These are phyloP conservation scores for Cercospora canescens DNA, from an alignment of 2,329 filamentous ascomycete species.

Conservation along the genomic window DNA sequence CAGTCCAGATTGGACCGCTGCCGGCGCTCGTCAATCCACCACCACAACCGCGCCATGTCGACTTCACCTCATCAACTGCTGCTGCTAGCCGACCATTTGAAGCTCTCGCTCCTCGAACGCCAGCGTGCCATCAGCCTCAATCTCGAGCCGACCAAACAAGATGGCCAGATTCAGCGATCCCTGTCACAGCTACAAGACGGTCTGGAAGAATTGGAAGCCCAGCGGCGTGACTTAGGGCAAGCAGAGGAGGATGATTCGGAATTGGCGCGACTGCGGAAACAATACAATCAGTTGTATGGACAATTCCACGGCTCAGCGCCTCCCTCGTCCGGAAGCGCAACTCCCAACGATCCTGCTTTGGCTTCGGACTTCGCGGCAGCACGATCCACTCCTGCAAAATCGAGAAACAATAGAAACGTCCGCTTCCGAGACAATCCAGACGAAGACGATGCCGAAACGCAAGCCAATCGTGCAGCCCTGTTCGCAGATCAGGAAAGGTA, in stretches of 20 bases:
- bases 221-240: slow-evolving; percentile 64
- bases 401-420: slow-evolving; percentile 49
- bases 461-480: slow-evolving; percentile 57
- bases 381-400: slow-evolving; percentile 45
- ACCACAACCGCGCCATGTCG: slow-evolving; percentile 16
- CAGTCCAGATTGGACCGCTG: neutral
- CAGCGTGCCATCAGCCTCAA: slow-evolving; percentile 81
- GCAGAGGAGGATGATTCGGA: slow-evolving; percentile 56
- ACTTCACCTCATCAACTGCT: slow-evolving; percentile 69
- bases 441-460: slow-evolving; percentile 48
- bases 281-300: slow-evolving; percentile 72
- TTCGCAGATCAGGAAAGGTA: slow-evolving; percentile 55
- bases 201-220: slow-evolving; percentile 66
- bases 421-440: slow-evolving; percentile 72
- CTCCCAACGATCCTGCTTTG: slow-evolving; percentile 65
- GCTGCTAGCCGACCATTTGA: slow-evolving; percentile 93
- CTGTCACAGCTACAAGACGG: slow-evolving; percentile 84
- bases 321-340: slow-evolving; percentile 55
- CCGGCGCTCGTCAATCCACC: neutral
- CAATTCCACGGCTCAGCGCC: slow-evolving; percentile 71
- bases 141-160: slow-evolving; percentile 76
- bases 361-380: slow-evolving; percentile 66
- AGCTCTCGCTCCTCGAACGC: slow-evolving; percentile 89
- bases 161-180: slow-evolving; percentile 85
- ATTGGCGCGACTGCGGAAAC: slow-evolving; percentile 67